phyloP scores from a whole-genome alignment of 139 green algal species.

The Desmodesmus armatus region DNA sequence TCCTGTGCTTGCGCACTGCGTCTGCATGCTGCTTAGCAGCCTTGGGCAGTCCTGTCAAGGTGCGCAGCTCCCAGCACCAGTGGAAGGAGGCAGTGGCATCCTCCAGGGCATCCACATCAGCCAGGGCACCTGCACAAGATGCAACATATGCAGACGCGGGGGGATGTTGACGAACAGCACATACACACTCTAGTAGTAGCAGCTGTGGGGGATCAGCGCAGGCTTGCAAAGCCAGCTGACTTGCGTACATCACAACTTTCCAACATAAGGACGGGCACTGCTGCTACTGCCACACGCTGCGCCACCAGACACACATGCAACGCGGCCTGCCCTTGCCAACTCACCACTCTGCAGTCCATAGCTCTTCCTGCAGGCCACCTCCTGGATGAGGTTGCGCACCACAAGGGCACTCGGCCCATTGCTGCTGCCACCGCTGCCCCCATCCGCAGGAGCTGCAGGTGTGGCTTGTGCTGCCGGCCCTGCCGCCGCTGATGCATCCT shows the following conservation, averaged over 20 bases:
- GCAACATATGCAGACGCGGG: no score
- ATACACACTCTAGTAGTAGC: no score
- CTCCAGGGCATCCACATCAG: conserved; percentile 59
- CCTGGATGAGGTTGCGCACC: conserved; percentile 63
- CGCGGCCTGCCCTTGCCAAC: no score
- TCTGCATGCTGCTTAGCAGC: conserved; percentile 42
- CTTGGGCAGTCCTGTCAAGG: conserved; percentile 56
- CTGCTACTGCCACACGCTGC: no score
- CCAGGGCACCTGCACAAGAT: conserved; percentile 11
- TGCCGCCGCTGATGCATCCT: neutral
- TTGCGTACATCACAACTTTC: no score
- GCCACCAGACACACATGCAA: no score
- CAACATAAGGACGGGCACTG: no score
- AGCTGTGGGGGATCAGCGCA: neutral
- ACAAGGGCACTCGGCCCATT: neutral
- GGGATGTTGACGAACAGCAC: neutral
- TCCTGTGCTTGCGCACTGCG: conserved; percentile 56
- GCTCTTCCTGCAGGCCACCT: conserved; percentile 73
- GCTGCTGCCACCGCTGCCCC: neutral
- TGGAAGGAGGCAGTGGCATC: conserved; percentile 54
- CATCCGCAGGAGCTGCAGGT: neutral
- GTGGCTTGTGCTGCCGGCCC: neutral
- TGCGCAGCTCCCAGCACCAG: conserved; percentile 82
- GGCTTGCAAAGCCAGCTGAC: neutral
- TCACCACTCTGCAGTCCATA: conserved; percentile 70